Base-by-base conservation (phyloP, 495 filamentous ascomycete species). In the Penicillium turbatum region DNA sequence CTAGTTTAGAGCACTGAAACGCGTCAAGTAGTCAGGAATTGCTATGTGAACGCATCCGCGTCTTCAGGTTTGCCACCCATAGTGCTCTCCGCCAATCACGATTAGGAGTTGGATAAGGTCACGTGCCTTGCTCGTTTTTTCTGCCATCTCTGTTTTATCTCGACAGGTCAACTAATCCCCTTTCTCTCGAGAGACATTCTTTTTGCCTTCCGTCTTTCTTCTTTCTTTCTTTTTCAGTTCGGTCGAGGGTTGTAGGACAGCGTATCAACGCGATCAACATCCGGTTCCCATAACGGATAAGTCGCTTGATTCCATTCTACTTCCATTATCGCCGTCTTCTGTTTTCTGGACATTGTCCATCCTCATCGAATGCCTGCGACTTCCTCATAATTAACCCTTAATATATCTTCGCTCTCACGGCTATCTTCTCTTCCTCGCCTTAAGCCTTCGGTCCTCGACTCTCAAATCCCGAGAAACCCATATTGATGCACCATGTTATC, bases 401-500 rank as follows among this genome's bases (percentile, higher is more conserved):
- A 36, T 48, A 29, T 26, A n/a, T 31, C 10, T 52, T 48, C 11
- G 21, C 2, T 27, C 42, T 24, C 32, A 38, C 31, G 29, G 45
- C 24, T 42, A 19, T 44, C 8, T 15, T 53, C 43, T 31, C 40
- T 42, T 9, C 21, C 45, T 65, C 38, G 37, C 34, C 37, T 55
- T 36, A 29, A 41, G 50, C 12, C 31, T 40, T 13, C 4, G 35
- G 43, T 16, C 19, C 11, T 27, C 31, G 39, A 35, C n/a, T 8
- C n/a, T 30, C 34, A 16, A 6, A 27, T 0, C 12, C 4, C 29
- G 21, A 35, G 16, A 35, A 27, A 13, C 10, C 11, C 46, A 19
- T 32, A 40, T 48, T 46, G 12, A 39, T 63, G 24, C 57, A 65
- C 56, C 64, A 78, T 78, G 75, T 65, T 78, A 48, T 72, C 75